Conservation (phyloP, 1,284 basidiomycete genomes). For the Boletus sp. region DNA sequence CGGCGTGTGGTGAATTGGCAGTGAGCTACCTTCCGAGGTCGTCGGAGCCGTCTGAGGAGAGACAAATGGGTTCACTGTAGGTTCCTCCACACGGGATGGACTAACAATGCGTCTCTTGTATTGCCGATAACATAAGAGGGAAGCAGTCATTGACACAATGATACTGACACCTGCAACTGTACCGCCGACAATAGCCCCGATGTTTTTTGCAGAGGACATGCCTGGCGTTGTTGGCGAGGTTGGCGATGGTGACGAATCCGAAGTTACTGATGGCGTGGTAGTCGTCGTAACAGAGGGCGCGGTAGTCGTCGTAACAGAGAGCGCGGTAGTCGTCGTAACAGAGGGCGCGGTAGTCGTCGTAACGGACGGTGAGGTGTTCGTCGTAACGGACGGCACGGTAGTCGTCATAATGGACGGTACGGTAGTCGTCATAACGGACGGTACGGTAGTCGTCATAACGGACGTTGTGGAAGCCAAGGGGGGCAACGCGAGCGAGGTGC, state of each 20-base stretch:
- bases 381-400: too few relatives aligned
- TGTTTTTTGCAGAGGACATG: background rate
- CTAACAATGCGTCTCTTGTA: background rate
- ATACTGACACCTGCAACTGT: constrained; percentile 2
- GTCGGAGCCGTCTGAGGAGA: background rate
- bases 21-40: background rate
- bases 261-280: background rate
- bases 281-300: background rate
- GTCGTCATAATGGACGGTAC: too few relatives aligned
- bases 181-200: constrained; percentile 10
- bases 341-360: background rate
- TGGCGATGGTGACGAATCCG: background rate
- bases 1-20: background rate
- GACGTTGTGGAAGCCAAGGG: too few relatives aligned
- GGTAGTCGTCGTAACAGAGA: background rate
- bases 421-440: too few relatives aligned
- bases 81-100: background rate
- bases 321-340: background rate
- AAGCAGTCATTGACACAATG: background rate
- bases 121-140: constrained; percentile 6
- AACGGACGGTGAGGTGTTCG: background rate
- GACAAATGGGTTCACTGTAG: background rate
- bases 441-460: too few relatives aligned
- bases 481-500: too few relatives aligned
- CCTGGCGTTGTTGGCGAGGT: background rate